Conservation (phyloP, 225 moss, liverwort and hornwort species). For the Bryum argenteum region DNA sequence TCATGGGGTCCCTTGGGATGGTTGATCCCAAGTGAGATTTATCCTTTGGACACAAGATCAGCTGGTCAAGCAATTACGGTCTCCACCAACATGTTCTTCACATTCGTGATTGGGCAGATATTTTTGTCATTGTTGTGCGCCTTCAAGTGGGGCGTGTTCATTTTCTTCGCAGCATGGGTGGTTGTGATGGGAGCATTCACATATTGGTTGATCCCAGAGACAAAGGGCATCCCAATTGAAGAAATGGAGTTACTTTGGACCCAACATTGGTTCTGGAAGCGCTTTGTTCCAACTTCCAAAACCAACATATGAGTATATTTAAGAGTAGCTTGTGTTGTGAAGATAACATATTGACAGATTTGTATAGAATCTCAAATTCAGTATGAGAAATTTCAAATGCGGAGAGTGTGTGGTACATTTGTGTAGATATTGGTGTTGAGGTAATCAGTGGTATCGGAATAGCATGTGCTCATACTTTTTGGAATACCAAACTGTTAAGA, state of each 20-base stretch:
- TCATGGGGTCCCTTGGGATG: conserved; percentile 39
- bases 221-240: conserved; percentile 59
- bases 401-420: no score
- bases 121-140: conserved; percentile 23
- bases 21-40: conserved; percentile 34
- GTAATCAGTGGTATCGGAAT: no score
- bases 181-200: conserved; percentile 51
- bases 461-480: no score
- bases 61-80: conserved; percentile 26
- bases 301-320: fast-evolving
- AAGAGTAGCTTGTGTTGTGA: no score
- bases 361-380: no score
- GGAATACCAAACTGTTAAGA: no score
- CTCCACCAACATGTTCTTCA: conserved; percentile 35
- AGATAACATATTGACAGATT: no score
- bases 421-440: no score
- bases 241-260: conserved; percentile 59
- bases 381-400: no score
- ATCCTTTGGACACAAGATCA: conserved; percentile 22
- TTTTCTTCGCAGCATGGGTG: conserved; percentile 35
- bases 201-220: conserved; percentile 57
- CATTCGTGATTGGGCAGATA: conserved; percentile 32
- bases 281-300: not conserved
- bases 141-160: conserved; percentile 22
- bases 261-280: conserved; percentile 58